Evolutionary conservation across 177 flowering plant genomes (phyloP), one percentile per base, ranked within the genome.

Genomic region (Vitis hybrid): DNA sequence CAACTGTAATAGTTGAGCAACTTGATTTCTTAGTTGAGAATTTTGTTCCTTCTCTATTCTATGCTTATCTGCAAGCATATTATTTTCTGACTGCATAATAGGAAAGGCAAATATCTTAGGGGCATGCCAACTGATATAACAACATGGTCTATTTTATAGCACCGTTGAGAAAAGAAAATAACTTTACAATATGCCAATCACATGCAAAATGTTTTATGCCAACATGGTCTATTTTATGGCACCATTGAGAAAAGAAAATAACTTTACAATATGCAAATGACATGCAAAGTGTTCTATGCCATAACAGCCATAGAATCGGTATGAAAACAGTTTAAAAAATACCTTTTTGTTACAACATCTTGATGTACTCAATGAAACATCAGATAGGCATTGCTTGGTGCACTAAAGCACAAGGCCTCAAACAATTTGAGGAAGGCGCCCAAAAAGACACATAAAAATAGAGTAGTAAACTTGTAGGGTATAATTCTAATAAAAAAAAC

Each of bases 11-110:
- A 93, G 81, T 75, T 90, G 88, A 74, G 99, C 89, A 71, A 93
- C 85, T 81, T 93, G 98, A 82, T 86, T 92, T 70, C 89, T 86
- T 13, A 96, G 87, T 75, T 93, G 94, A 68, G 86, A 75, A 84
- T 91, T 96, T 75, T 92, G 97, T 72, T 96, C 99, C 77, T 88
- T 93, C 82, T 96, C 98, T 61, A 85, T 75, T 78, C 87, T 86
- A 72, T 78, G 79, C 75, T 96, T 96, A 40, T 96, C 97, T 12
- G 83, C 76, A 65, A 93, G 84, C 84, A 89, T 78, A 62, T 81
- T 67, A 77, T 89, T 90, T 77, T 93, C 98, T 13, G 93, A 77
- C 97, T 93, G 94, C 85, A 86, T 48, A 65, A 74, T 4, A 56
- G 48, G 11, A 60, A 21, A 62, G 56, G 8, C n/a, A 68, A 64